Conservation (phyloP, 257 asterid species). For the Nicotiana obtusifolia region DNA sequence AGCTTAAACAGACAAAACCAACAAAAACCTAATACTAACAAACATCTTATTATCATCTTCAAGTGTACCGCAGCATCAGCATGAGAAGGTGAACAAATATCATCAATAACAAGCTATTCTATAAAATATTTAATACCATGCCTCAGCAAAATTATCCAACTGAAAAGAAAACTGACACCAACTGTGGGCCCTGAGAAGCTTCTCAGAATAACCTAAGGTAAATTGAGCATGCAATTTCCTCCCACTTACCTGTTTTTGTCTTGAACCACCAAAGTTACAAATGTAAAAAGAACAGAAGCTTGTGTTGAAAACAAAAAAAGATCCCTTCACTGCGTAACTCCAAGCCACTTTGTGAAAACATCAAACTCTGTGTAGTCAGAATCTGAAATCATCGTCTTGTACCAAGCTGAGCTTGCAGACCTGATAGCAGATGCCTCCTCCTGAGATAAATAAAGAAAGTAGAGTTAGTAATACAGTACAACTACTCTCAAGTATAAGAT, state of each 20-base stretch:
- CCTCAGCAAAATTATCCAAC: constrained; percentile 2
- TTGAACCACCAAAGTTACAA: not conserved
- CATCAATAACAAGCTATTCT: not conserved
- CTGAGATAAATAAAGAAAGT: constrained; percentile 18
- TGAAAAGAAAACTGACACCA: constrained; percentile 6
- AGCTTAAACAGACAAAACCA: too few relatives aligned
- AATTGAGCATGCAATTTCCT: not conserved
- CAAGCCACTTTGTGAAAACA: constrained; percentile 83
- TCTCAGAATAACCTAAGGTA: not conserved
- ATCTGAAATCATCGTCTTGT: constrained; percentile 83
- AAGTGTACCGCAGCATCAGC: too few relatives aligned
- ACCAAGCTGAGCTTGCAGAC: constrained; percentile 67
- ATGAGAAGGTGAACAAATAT: not conserved
- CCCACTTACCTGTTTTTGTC: not conserved
- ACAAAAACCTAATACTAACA: too few relatives aligned
- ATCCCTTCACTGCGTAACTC: constrained; percentile 48
- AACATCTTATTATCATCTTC: too few relatives aligned
- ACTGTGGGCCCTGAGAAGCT: constrained; percentile 4
- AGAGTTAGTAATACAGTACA: not conserved
- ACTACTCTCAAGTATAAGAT: not conserved
- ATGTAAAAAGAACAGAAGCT: not conserved
- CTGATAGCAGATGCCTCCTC: constrained; percentile 70
- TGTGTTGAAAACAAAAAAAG: not conserved
- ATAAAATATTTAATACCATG: not conserved
- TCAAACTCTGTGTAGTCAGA: constrained; percentile 81